Evolutionary conservation across 2,329 filamentous ascomycete species (phyloP).

Genomic region (Trichoderma breve): DNA sequence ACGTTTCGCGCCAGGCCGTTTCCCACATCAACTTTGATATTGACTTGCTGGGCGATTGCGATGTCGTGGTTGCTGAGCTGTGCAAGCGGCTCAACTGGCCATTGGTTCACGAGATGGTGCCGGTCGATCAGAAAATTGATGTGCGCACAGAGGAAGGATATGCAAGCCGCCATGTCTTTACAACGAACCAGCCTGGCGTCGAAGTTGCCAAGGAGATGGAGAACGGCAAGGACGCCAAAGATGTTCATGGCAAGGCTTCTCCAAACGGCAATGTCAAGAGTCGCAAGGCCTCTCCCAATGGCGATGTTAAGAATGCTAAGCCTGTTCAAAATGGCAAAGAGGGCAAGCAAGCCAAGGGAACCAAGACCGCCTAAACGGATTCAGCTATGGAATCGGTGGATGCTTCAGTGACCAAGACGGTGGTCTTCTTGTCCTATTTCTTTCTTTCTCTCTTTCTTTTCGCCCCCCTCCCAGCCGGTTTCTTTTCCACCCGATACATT

Average conservation of each 20-base stretch:
- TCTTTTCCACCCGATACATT: background rate
- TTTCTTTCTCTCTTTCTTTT: background rate
- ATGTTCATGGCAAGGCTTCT: background rate
- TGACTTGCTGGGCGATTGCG: slow-evolving; percentile 92
- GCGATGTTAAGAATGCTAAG: background rate
- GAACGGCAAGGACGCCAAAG: background rate
- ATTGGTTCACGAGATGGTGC: slow-evolving; percentile 78
- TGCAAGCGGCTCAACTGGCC: slow-evolving; percentile 79
- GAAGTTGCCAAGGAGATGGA: background rate
- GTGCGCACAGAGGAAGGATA: slow-evolving; percentile 43
- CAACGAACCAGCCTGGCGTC: slow-evolving; percentile 23
- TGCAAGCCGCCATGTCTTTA: slow-evolving; percentile 40
- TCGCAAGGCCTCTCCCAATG: background rate
- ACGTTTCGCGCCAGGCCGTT: slow-evolving; percentile 82
- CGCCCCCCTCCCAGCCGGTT: background rate
- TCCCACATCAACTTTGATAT: slow-evolving; percentile 94
- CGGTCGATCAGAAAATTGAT: slow-evolving; percentile 60
- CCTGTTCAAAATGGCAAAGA: background rate
- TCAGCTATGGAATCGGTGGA: background rate
- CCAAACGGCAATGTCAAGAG: background rate
- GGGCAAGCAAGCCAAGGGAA: background rate
- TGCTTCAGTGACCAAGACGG: background rate
- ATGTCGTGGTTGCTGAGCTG: slow-evolving; percentile 83
- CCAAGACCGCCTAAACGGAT: background rate
- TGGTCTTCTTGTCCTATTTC: background rate